Conservation (phyloP, 257 asterid species). For the Penstemon davidsonii region DNA sequence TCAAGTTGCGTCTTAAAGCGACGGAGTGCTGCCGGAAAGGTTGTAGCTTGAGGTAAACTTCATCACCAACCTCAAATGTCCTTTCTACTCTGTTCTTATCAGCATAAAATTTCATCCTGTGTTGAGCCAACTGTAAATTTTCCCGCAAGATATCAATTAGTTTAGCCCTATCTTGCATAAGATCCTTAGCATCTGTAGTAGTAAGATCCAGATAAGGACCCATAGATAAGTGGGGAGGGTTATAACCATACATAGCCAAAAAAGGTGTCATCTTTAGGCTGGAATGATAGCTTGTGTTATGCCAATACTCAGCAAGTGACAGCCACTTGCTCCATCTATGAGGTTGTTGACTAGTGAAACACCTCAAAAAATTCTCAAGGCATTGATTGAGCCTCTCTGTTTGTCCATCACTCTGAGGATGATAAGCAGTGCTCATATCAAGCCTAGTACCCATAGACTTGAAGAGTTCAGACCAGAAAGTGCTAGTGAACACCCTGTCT, state of each 20-base stretch:
- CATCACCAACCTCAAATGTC: too few species aligned
- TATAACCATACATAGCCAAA: neutral
- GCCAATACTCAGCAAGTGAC: neutral
- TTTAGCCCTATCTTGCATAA: too few species aligned
- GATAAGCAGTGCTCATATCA: neutral
- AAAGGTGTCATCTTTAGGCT: neutral
- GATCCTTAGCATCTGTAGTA: too few species aligned
- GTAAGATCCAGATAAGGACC: neutral
- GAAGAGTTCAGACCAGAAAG: slow-evolving; percentile 3
- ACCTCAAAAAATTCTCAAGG: neutral
- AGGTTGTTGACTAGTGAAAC: neutral
- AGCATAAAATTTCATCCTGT: too few species aligned
- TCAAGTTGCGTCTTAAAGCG: too few species aligned
- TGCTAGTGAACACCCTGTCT: neutral
- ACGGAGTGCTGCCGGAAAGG: too few species aligned
- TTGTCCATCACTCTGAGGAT: slow-evolving; percentile 10
- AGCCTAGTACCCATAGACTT: neutral
- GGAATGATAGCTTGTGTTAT: neutral
- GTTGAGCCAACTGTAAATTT: too few species aligned
- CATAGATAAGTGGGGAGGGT: neutral
- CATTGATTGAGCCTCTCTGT: slow-evolving; percentile 5
- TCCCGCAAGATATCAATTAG: too few species aligned
- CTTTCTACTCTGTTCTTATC: too few species aligned
- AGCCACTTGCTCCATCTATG: neutral
- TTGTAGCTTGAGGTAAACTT: too few species aligned